Evolutionary conservation across 2,329 filamentous ascomycete genomes (phyloP).

Genomic region (Aspergillus fijiensis): DNA sequence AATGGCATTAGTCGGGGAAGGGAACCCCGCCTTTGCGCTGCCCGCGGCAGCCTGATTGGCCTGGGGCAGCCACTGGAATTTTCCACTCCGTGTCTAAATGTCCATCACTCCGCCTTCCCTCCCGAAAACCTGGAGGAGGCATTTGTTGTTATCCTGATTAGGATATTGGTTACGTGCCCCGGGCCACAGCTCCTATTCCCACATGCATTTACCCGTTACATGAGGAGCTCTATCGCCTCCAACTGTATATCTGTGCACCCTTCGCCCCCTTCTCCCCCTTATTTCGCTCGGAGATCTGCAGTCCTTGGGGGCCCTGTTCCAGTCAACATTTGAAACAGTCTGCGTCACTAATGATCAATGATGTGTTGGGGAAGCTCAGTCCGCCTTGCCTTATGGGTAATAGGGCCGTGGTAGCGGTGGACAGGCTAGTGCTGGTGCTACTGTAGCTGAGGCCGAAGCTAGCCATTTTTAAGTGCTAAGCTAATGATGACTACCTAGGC

Average conservation of each 20-base stretch:
- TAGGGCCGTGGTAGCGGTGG: neutral
- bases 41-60: neutral
- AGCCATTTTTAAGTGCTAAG: neutral
- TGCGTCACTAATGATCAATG: neutral
- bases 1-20: constrained; percentile 23
- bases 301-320: neutral
- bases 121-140: neutral
- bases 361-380: neutral
- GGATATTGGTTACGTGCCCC: neutral
- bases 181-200: neutral
- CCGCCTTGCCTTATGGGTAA: neutral
- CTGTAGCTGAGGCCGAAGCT: neutral
- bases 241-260: neutral
- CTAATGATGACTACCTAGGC: too few relatives aligned
- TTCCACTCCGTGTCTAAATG: neutral
- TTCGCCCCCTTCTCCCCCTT: neutral
- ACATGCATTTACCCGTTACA: too few relatives aligned
- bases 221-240: neutral
- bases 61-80: neutral
- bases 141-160: neutral
- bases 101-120: neutral
- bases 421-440: neutral
- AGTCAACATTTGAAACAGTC: neutral
- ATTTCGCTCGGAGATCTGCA: too few relatives aligned
- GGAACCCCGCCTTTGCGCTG: constrained; percentile 14